Base-by-base conservation (phyloP, 805 yeast genomes). In the Myxozyma lipomycoides region DNA sequence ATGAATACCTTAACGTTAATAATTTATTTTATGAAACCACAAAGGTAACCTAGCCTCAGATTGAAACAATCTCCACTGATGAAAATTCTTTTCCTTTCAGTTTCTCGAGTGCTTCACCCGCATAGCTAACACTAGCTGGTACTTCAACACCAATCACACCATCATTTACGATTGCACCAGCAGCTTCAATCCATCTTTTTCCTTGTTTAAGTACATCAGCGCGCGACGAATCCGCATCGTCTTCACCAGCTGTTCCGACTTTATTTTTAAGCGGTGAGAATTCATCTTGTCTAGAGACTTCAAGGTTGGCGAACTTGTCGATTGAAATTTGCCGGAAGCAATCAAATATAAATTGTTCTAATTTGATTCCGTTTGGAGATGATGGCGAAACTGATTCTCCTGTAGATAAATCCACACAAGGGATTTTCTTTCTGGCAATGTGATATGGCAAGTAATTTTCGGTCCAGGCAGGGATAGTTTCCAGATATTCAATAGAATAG, bases 341-440 rank as follows among this genome's bases (percentile, higher is more conserved):
- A 65, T 93, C 99, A 71, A 93, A 93, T 50, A 93, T 95, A 63
- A 93, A 93, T 67, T 91, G 98, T 68, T 93, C 99, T 64, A 93
- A 75, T 67, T 93, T 93, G 64, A 91, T 82, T 39, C 98, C 98
- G 67, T 93, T 93, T 42, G 91, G 86, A 50, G 73, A 77, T 1
- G 73, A 60, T n/a, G 98, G 96, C 61, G 78, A 79, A 25, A 72
- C 62, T 36, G 70, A 65, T 45, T 72, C 66, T 26, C 79, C 80
- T 0, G 78, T 70, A 1, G 61, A 64, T 21, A 69, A 58, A 61
- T 82, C 80, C 44, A 79, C 76, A 47, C 68, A 70, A 2, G 87
- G 81, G 56, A 93, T 87, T 73, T 89, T 91, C 78, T 93, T 93
- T 66, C 76, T 78, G 21, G 99, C 98, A 65, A 91, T 79, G 69